phyloP scores from a whole-genome alignment of 139 green algal species.

The Monoraphidium neglectum region DNA sequence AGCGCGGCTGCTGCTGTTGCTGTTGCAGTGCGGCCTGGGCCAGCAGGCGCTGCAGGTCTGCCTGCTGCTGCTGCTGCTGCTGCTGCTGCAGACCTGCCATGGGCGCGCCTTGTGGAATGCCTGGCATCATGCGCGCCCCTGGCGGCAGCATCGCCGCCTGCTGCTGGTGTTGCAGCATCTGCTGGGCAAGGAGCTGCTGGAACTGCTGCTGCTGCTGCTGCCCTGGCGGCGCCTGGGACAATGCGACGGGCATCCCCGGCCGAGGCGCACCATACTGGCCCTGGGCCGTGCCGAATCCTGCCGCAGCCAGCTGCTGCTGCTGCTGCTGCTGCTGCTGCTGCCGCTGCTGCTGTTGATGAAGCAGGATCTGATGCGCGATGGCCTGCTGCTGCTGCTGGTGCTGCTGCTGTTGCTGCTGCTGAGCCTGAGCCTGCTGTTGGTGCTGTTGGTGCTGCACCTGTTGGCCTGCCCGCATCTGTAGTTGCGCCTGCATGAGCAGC shows the following conservation, averaged over 20 bases:
- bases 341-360: background rate
- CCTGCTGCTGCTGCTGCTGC: conserved; percentile 1
- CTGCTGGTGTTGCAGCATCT: conserved; percentile 12
- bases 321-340: conserved; percentile 13
- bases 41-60: conserved; percentile 24
- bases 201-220: conserved; percentile 19
- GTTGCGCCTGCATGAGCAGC: no score
- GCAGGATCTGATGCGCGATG: background rate
- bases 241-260: background rate
- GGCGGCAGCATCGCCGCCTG: conserved; percentile 6
- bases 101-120: background rate
- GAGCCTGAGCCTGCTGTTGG: background rate
- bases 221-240: conserved; percentile 4
- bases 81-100: conserved; percentile 10
- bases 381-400: conserved; percentile 24
- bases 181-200: conserved; percentile 1
- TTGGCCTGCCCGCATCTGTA: background rate
- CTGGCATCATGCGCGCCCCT: background rate
- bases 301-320: conserved; percentile 13
- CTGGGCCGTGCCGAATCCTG: no score
- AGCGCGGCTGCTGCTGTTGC: conserved; percentile 14
- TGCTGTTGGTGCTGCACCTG: background rate
- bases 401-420: background rate
- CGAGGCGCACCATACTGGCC: no score
- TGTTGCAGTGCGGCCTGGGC: conserved; percentile 15